Percentiles rank a stretch among this genome's conserved stretches.
These are phyloP conservation scores for Aspergillus ochraceoroseus DNA, from an alignment of 2,329 filamentous ascomycete species.

Conservation along the genomic window DNA sequence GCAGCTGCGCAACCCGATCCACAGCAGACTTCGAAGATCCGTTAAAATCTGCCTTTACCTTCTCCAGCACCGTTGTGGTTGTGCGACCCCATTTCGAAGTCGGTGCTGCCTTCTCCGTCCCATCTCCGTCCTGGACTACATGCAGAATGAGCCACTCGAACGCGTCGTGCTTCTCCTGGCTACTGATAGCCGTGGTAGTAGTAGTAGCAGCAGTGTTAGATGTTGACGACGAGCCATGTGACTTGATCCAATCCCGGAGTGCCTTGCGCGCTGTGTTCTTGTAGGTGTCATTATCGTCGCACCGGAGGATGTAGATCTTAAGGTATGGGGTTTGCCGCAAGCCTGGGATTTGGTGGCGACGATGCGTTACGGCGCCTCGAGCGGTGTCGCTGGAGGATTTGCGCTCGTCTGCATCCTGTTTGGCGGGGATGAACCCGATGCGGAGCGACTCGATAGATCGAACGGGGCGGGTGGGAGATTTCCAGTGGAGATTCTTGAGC, in stretches of 20 bases:
- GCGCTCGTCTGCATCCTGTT: conserved; percentile 36
- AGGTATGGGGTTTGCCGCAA: conserved; percentile 89
- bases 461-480: conserved; percentile 83
- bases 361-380: conserved; percentile 40
- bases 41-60: conserved; percentile 86
- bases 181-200: conserved; percentile 45
- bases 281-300: conserved; percentile 94
- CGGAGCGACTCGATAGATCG: conserved; percentile 92
- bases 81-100: conserved; percentile 72
- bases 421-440: conserved; percentile 73
- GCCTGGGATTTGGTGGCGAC: conserved; percentile 92
- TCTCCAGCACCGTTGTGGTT: conserved; percentile 79
- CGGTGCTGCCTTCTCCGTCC: conserved; percentile 60
- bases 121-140: conserved; percentile 74
- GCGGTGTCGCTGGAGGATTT: conserved; percentile 37
- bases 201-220: conserved; percentile 24
- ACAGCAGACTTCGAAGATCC: conserved; percentile 64
- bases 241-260: conserved; percentile 86
- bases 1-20: conserved; percentile 80
- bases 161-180: conserved; percentile 89
- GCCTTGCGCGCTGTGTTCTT: conserved; percentile 72
- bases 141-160: conserved; percentile 95
- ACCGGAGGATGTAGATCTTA: conserved; percentile 81
- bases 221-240: conserved; percentile 59
- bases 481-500: conserved; percentile 91